Percentiles rank a stretch among this genome's conserved stretches.
Evolutionary conservation across 345 rosid species (phyloP).

Genomic region (Adansonia digitata): DNA sequence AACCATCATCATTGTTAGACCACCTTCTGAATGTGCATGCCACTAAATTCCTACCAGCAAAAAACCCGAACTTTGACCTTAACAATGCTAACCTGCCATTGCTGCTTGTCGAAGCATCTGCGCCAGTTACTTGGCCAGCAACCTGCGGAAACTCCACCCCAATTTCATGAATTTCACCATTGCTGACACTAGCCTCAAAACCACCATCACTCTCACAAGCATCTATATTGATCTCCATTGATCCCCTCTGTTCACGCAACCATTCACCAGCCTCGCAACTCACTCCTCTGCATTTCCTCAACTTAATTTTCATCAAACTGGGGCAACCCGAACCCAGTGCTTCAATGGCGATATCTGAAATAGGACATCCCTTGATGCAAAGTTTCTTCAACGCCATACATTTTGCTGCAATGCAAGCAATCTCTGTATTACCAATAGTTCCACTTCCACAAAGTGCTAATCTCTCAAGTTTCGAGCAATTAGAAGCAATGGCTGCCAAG

Average conservation of each 20-base stretch:
- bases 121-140: slow-evolving; percentile 25
- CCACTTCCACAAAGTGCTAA: slow-evolving; percentile 77
- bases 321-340: slow-evolving; percentile 77
- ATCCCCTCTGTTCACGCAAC: slow-evolving; percentile 46
- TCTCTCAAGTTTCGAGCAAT: slow-evolving; percentile 60
- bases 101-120: slow-evolving; percentile 32
- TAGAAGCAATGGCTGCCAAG: slow-evolving; percentile 44
- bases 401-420: slow-evolving; percentile 62
- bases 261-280: slow-evolving; percentile 47
- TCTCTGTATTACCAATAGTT: slow-evolving; percentile 56
- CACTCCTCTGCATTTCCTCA: slow-evolving; percentile 73
- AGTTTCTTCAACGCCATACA: slow-evolving; percentile 66
- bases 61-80: slow-evolving; percentile 51
- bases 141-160: slow-evolving; percentile 29
- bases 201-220: slow-evolving; percentile 37
- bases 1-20: slow-evolving; percentile 35
- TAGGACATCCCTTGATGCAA: slow-evolving; percentile 70
- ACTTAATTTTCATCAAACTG: slow-evolving; percentile 68
- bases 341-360: slow-evolving; percentile 61
- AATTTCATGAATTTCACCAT: slow-evolving; percentile 36
- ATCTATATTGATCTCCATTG: slow-evolving; percentile 60
- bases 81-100: slow-evolving; percentile 48
- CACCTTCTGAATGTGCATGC: slow-evolving; percentile 55
- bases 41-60: slow-evolving; percentile 48
- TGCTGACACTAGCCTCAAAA: slow-evolving; percentile 28